Evolutionary conservation across 2,329 filamentous ascomycete genomes (phyloP), one percentile per base, ranked within the genome.

Genomic region (Diaporthe ampelina): DNA sequence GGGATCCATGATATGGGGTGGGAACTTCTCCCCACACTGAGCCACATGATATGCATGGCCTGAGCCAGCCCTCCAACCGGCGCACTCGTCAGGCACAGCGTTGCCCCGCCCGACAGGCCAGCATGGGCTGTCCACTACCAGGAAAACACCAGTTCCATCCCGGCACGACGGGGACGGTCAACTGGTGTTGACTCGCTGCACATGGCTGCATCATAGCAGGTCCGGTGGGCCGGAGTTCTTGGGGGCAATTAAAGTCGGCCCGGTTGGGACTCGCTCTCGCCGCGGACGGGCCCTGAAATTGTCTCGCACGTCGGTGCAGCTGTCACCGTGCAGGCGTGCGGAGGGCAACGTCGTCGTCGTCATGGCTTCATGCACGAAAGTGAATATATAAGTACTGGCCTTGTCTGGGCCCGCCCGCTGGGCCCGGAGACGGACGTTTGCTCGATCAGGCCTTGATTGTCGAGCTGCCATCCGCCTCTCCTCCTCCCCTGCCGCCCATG

Each of bases 31-130:
- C 69, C 61, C 67, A 50, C 48, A 57, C 67, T 32, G 9, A 58
- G 32, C 29, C 69, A 45, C 69, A 61, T 71, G 69, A 37, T 54
- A 21, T 43, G 57, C 69, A 52, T 29, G 69, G 21, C 45, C 5
- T 52, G 29, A 52, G 63, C 45, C 13, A 17, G 45, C 29, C 43
- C 10, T 17, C 59, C 59, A 32, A 65, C 24, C 43, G 40, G 61
- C 37, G 10, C 37, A 17, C 40, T 43, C 8, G 45, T 50, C 43
- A 52, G 29, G 45, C 63, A 37, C 21, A 3, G 40, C 29, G 2
- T 24, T 52, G 63, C 63, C 63, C 63, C 63, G 45, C 63, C 63
- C 63, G 63, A 37, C 45, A 52, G 45, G 45, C 63, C 63, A 52
- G 63, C 48, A 40, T 54, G 63, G 63, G 63, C 45, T n/a, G 63